Conservation (phyloP, 352 stramenopile species). For the Thalassiosira allenii region DNA sequence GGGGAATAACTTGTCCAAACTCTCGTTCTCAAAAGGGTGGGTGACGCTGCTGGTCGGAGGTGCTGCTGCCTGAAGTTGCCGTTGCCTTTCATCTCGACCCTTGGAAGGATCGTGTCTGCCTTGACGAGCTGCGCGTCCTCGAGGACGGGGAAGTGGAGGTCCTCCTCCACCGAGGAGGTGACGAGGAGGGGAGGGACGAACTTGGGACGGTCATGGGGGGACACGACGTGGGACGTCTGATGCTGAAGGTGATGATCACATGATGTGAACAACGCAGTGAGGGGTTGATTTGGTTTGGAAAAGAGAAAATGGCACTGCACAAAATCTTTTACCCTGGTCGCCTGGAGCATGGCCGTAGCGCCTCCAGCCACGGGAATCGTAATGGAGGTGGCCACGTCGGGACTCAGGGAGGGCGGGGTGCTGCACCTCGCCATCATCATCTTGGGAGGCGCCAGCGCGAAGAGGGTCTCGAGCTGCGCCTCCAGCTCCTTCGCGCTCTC, state of each 20-base stretch:
- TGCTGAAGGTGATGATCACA: too few species aligned
- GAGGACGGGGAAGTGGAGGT: conserved; percentile 36
- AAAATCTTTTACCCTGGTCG: too few species aligned
- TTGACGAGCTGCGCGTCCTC: conserved; percentile 12
- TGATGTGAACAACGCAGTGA: too few species aligned
- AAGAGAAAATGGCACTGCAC: too few species aligned
- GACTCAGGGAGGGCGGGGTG: conserved; percentile 2
- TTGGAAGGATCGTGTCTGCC: conserved; percentile 23
- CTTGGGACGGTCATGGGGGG: conserved; percentile 18
- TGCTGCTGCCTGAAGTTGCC: conserved; percentile 63
- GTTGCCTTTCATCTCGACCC: conserved; percentile 57
- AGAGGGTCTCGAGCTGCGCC: conserved; percentile 24
- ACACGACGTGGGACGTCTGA: conserved; percentile 24
- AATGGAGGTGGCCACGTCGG: conserved; percentile 7
- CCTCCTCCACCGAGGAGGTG: conserved; percentile 4
- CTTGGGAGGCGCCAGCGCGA: conserved; percentile 7
- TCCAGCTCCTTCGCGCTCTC: conserved; percentile 19
- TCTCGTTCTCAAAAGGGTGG: neutral
- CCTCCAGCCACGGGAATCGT: neutral
- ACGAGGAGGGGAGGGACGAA: conserved; percentile 25
- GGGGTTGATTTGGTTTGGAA: too few species aligned
- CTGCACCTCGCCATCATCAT: conserved; percentile 3
- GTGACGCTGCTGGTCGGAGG: conserved; percentile 64
- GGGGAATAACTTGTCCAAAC: conserved; percentile 1
- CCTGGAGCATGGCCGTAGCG: too few species aligned